Evolutionary conservation across 192 early-diverging fungal species (phyloP).

Genomic region (Anaeromyces robustus): DNA sequence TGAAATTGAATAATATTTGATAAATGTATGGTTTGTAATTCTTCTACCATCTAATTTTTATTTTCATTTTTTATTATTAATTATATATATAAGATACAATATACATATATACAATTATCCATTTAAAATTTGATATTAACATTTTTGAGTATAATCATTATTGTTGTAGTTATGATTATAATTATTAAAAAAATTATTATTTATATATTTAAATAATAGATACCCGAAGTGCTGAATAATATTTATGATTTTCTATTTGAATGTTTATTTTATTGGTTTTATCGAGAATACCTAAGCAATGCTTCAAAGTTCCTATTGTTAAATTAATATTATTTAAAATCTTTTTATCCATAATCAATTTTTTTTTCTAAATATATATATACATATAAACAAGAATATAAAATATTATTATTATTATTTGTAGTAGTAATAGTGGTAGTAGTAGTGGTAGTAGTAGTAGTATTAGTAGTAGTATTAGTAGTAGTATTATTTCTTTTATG

Average conservation of each 20-base stretch:
- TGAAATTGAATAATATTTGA: slow-evolving; percentile 57
- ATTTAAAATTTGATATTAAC: too few species aligned
- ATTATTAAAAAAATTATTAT: too few species aligned
- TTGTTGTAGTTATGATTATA: too few species aligned
- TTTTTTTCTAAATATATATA: slow-evolving; percentile 44
- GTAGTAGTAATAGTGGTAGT: too few species aligned
- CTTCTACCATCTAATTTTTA: slow-evolving; percentile 71
- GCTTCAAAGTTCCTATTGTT: slow-evolving; percentile 60
- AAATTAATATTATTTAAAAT: slow-evolving; percentile 78
- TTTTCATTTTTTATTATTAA: too few species aligned
- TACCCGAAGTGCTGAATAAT: slow-evolving; percentile 82
- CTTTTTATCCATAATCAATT: slow-evolving; percentile 53
- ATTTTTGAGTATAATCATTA: too few species aligned
- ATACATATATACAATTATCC: neutral
- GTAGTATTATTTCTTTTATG: too few species aligned
- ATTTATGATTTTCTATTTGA: slow-evolving; percentile 64
- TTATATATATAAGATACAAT: neutral
- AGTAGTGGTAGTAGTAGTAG: too few species aligned
- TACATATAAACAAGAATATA: too few species aligned
- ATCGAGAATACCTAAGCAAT: slow-evolving; percentile 75
- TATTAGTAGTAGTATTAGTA: too few species aligned
- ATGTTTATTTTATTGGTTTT: slow-evolving; percentile 67
- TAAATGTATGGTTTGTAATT: slow-evolving; percentile 54
- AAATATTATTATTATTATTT: too few species aligned
- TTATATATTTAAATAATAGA: too few species aligned